Evolutionary conservation across 164 flowering plant species (phyloP).

Genomic region (Saururus chinensis): DNA sequence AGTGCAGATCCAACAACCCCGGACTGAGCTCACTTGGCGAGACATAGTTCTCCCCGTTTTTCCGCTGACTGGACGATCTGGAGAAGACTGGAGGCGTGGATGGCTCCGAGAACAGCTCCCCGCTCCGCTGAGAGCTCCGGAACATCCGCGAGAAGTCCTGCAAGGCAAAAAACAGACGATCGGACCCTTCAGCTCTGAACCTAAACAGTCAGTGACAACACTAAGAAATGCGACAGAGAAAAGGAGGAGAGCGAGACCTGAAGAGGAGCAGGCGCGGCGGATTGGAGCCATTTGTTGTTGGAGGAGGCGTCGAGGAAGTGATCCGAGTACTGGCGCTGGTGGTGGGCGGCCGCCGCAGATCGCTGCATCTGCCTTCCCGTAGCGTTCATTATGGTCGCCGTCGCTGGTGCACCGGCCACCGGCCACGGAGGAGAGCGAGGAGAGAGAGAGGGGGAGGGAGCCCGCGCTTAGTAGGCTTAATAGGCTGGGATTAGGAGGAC

Average conservation of each 20-base stretch:
- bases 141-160: conserved; percentile 50
- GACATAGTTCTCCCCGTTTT: conserved; percentile 34
- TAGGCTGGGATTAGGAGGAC: background rate
- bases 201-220: too few relatives aligned
- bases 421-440: background rate
- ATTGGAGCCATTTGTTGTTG: conserved; percentile 58
- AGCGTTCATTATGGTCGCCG: conserved; percentile 35
- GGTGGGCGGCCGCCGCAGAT: conserved; percentile 54
- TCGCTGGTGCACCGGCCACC: background rate
- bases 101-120: conserved; percentile 51
- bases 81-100: conserved; percentile 40
- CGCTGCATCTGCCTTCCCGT: conserved; percentile 51
- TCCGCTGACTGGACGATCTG: conserved; percentile 33
- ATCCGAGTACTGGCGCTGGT: conserved; percentile 79
- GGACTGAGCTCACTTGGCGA: conserved; percentile 67
- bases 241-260: background rate
- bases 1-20: conserved; percentile 89
- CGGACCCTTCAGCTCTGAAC: too few relatives aligned
- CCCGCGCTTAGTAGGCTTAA: background rate
- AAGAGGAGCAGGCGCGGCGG: conserved; percentile 33
- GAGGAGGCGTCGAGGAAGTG: conserved; percentile 49
- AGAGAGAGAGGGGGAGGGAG: too few relatives aligned
- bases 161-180: too few relatives aligned
- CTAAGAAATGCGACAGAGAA: too few relatives aligned
- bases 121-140: conserved; percentile 42